These are phyloP conservation scores for Hirsutella thompsonii DNA, from an alignment of 2,329 filamentous ascomycete species.

Conservation along the genomic window DNA sequence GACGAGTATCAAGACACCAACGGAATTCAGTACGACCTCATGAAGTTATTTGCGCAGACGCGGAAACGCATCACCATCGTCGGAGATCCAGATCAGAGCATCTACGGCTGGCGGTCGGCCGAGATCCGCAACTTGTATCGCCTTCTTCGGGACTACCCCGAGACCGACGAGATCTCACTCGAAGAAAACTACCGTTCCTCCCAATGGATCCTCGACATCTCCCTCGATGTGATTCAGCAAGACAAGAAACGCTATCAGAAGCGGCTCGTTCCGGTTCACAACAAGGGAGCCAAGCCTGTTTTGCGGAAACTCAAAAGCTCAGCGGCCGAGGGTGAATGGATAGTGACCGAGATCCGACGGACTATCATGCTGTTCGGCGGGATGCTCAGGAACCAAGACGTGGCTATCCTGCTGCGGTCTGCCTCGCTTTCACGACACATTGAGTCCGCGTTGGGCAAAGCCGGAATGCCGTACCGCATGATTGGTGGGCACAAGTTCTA, in stretches of 20 bases:
- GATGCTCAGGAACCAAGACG: constrained; percentile 62
- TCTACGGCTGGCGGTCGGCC: constrained; percentile 89
- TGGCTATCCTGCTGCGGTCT: constrained; percentile 79
- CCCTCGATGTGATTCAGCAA: constrained; percentile 81
- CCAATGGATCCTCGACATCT: constrained; percentile 66
- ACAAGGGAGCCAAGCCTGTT: constrained; percentile 66
- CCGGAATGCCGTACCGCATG: constrained; percentile 82
- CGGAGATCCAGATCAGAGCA: constrained; percentile 93
- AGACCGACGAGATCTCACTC: constrained; percentile 70
- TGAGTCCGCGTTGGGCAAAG: constrained; percentile 67
- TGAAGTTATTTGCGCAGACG: constrained; percentile 70
- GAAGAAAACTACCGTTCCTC: constrained; percentile 95
- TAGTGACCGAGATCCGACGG: constrained; percentile 71
- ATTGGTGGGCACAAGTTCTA: constrained; percentile 85
- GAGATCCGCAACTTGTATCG: constrained; percentile 79
- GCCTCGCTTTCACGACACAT: constrained; percentile 74
- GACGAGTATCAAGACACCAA: constrained; percentile 99
- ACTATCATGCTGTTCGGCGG: constrained; percentile 57
- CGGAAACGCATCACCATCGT: constrained; percentile 79
- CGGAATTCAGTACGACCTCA: constrained; percentile 84
- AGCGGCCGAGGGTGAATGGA: constrained; percentile 71
- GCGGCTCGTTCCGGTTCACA: constrained; percentile 65
- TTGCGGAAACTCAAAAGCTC: constrained; percentile 61
- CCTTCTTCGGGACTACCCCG: constrained; percentile 63
- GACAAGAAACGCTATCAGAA: constrained; percentile 73